These are phyloP conservation scores for Ophiostoma novo-ulmi DNA, from an alignment of 2,329 filamentous ascomycete genomes.

Conservation along the genomic window DNA sequence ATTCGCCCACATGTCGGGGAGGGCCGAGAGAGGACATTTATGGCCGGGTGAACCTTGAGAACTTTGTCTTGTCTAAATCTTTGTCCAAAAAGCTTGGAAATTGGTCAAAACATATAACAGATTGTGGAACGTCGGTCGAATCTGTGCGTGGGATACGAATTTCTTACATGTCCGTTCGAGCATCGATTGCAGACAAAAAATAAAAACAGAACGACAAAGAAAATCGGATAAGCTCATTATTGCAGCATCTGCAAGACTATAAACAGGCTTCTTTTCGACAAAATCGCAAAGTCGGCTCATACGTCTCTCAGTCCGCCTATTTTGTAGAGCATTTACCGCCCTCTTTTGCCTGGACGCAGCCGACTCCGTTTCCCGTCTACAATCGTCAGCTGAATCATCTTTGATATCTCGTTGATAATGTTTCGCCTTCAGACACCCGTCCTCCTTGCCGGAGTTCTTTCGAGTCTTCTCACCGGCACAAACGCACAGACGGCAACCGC, in stretches of 20 bases:
- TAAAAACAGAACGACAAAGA: too few species aligned
- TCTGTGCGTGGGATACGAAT: background rate
- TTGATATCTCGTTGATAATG: background rate
- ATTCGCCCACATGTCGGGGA: background rate
- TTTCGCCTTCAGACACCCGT: background rate
- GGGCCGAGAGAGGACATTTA: background rate
- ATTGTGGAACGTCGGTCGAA: background rate
- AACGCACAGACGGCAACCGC: background rate
- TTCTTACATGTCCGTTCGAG: background rate
- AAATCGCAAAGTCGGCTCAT: background rate
- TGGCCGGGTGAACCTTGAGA: background rate
- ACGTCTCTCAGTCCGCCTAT: background rate
- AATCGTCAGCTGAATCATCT: background rate
- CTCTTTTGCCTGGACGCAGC: background rate
- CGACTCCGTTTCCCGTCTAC: background rate
- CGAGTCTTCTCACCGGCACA: background rate
- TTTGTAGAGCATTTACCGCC: background rate
- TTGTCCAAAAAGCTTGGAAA: background rate
- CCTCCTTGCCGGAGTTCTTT: background rate
- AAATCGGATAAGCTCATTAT: background rate
- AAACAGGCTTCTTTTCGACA: background rate
- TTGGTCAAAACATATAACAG: background rate
- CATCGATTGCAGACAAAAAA: background rate
- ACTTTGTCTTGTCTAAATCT: background rate
- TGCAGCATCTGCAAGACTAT: background rate